These are phyloP conservation scores for Teratosphaeria gauchensis DNA, from an alignment of 2,329 filamentous ascomycete genomes.

Conservation along the genomic window DNA sequence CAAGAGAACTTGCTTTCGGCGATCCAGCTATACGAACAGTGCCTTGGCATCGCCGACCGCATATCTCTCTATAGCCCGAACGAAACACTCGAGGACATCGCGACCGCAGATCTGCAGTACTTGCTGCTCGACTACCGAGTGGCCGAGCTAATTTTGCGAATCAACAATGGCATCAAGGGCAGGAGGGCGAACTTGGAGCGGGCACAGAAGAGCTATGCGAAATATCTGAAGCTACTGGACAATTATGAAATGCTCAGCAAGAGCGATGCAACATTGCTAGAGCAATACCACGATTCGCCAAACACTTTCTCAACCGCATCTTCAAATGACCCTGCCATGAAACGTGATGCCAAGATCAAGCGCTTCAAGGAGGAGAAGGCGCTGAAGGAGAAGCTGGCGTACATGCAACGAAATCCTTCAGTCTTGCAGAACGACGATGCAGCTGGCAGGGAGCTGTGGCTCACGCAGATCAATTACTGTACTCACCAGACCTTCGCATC, in stretches of 20 bases:
- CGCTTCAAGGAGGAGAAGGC: conserved; percentile 79
- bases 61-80: conserved; percentile 84
- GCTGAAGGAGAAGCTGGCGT: conserved; percentile 72
- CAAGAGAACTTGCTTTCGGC: conserved; percentile 57
- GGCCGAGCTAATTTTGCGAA: conserved; percentile 67
- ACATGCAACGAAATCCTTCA: conserved; percentile 49
- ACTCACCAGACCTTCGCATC: conserved; percentile 75
- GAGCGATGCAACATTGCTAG: conserved; percentile 58
- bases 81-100: conserved; percentile 76
- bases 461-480: conserved; percentile 63
- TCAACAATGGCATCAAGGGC: conserved; percentile 44
- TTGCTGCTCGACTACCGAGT: conserved; percentile 68
- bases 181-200: conserved; percentile 54
- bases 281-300: conserved; percentile 62
- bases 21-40: conserved; percentile 63
- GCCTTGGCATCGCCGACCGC: conserved; percentile 56
- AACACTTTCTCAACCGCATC: conserved; percentile 63
- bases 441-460: conserved; percentile 65
- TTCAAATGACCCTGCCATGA: conserved; percentile 54
- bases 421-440: conserved; percentile 70
- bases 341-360: conserved; percentile 75
- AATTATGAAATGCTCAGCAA: conserved; percentile 63
- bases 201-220: conserved; percentile 64
- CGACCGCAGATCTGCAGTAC: conserved; percentile 75
- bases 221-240: conserved; percentile 67